Evolutionary conservation across 2,329 filamentous ascomycete species (phyloP).

Genomic region (Blastomyces gilchristii): DNA sequence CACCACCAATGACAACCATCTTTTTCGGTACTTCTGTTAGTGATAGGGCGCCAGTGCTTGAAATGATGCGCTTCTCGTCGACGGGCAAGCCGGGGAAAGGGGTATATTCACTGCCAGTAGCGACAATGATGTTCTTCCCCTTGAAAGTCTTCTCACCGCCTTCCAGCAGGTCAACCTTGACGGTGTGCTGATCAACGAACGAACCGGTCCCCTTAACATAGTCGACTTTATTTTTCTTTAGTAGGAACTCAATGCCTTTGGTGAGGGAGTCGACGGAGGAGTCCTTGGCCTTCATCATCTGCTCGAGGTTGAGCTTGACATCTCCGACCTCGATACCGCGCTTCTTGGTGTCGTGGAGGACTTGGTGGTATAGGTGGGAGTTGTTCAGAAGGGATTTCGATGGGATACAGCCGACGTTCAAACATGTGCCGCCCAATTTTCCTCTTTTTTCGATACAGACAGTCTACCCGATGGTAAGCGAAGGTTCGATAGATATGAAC

Average conservation of each 20-base stretch:
- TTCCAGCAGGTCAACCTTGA: constrained; percentile 82
- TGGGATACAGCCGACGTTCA: constrained; percentile 98
- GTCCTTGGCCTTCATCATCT: constrained; percentile 99
- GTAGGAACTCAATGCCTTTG: constrained; percentile 93
- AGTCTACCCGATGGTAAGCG: constrained; percentile 47
- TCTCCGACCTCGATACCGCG: constrained; percentile 95
- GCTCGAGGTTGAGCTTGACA: constrained; percentile 86
- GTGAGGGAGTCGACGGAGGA: constrained; percentile 78
- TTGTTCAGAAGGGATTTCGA: constrained; percentile 99
- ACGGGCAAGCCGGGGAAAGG: constrained; percentile 93
- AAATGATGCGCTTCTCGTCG: constrained; percentile 95
- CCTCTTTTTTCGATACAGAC: constrained; percentile 98
- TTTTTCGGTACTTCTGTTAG: constrained; percentile 87
- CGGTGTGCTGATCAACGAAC: constrained; percentile 78
- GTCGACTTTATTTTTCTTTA: constrained; percentile 99
- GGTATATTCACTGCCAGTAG: constrained; percentile 88
- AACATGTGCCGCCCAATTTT: constrained; percentile 84
- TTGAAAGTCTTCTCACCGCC: constrained; percentile 79
- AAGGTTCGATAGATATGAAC: not conserved
- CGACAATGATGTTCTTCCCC: constrained; percentile 97
- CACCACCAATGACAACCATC: constrained; percentile 94
- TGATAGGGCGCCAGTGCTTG: constrained; percentile 87
- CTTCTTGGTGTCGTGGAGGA: constrained; percentile 92
- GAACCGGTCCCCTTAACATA: constrained; percentile 90
- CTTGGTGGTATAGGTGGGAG: constrained; percentile 94